A percentile compares a stretch with the other conserved stretches of the same genome.
These are phyloP conservation scores for Dendrobium chrysotoxum DNA, from an alignment of 106 monocot genomes.

Conservation along the genomic window DNA sequence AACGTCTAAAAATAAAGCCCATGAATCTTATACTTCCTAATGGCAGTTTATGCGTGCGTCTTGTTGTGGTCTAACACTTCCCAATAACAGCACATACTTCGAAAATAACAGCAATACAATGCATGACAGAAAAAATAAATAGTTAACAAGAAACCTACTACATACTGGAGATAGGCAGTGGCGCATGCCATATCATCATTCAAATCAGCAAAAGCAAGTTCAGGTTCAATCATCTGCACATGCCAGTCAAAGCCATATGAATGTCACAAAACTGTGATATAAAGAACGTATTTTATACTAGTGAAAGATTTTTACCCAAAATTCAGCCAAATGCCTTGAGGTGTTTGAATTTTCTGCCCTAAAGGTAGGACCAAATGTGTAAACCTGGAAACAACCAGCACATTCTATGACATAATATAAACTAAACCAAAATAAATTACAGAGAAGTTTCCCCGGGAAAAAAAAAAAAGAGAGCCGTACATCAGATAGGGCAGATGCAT, in stretches of 20 bases:
- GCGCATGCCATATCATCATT: constrained; percentile 99
- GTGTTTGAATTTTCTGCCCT: constrained; percentile 98
- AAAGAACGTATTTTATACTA: not conserved
- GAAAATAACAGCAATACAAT: not conserved
- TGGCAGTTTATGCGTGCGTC: not conserved
- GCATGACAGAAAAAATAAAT: not conserved
- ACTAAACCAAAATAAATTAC: not conserved
- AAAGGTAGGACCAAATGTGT: constrained; percentile 98
- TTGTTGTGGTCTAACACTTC: not conserved
- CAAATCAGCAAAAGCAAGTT: constrained; percentile 97
- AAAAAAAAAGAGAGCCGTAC: constrained; percentile 42
- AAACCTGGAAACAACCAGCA: constrained; percentile 41
- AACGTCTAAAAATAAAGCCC: too few species aligned
- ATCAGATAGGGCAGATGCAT: constrained; percentile 90
- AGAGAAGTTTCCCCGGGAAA: not conserved
- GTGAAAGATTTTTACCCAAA: constrained; percentile 60
- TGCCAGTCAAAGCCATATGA: constrained; percentile 4
- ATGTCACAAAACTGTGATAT: constrained; percentile 1
- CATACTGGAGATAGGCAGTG: constrained; percentile 99
- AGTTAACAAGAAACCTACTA: constrained; percentile 77
- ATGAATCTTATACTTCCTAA: not conserved
- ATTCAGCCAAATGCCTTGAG: constrained; percentile 96
- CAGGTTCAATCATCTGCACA: constrained; percentile 96
- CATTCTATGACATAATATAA: not conserved
- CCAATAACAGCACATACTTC: not conserved